A percentile compares a stretch with the other conserved stretches of the same genome.
These are phyloP conservation scores for Theileria annulata DNA, from an alignment of 169 alveolate genomes.

Conservation along the genomic window DNA sequence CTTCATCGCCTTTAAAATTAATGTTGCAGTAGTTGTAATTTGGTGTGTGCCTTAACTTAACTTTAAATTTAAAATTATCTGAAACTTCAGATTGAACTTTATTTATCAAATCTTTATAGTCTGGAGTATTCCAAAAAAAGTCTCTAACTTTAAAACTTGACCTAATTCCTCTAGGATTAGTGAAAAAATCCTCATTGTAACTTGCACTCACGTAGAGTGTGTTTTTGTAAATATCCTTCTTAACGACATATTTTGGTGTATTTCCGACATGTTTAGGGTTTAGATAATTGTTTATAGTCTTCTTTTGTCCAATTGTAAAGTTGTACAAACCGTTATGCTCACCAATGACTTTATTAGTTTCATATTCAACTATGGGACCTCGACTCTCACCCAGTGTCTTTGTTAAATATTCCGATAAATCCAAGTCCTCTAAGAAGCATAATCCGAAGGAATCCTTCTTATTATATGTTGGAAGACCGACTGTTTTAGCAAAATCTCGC, in stretches of 20 bases:
- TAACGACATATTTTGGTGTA: constrained; percentile 44
- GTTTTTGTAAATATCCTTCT: constrained; percentile 55
- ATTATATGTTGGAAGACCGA: constrained; percentile 52
- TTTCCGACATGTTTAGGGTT: constrained; percentile 18
- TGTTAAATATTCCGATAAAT: constrained; percentile 49
- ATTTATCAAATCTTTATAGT: constrained; percentile 6
- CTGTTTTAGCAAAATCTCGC: constrained; percentile 61
- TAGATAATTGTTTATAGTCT: constrained; percentile 64
- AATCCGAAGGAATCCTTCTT: constrained; percentile 77
- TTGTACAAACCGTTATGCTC: constrained; percentile 71
- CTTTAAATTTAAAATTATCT: not conserved
- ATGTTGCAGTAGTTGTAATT: not conserved
- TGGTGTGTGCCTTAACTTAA: constrained; percentile 54
- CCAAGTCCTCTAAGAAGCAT: constrained; percentile 73
- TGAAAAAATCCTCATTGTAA: constrained; percentile 28
- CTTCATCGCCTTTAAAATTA: constrained; percentile 19
- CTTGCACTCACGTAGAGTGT: constrained; percentile 44
- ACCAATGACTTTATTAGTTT: constrained; percentile 62
- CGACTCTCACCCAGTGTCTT: constrained; percentile 53
- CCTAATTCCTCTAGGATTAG: constrained; percentile 21
- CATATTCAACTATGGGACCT: constrained; percentile 73
- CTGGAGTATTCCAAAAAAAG: constrained; percentile 55
- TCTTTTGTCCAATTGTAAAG: constrained; percentile 76
- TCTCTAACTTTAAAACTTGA: constrained; percentile 29
- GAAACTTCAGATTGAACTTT: not conserved